phyloP scores from a whole-genome alignment of 768 basidiomycete genomes.

The Infundibulicybe gibba region DNA sequence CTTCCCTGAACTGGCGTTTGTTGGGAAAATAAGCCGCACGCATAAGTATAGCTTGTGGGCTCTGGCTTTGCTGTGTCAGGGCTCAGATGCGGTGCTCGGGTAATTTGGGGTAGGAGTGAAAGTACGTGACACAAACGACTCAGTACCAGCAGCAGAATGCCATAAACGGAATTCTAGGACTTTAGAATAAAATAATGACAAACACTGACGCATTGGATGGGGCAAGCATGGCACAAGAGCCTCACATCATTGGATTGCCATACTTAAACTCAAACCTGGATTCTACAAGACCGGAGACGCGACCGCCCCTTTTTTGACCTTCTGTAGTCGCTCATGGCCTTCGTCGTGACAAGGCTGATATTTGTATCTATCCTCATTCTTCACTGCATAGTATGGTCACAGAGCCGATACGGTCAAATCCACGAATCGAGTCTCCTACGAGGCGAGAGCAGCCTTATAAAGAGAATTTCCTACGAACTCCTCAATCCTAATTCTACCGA shows the following conservation, averaged over 20 bases:
- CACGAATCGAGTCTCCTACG: conserved; percentile 17
- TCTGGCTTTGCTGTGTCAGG: too few species aligned
- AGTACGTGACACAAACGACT: too few species aligned
- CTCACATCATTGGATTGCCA: background rate
- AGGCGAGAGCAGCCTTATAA: conserved; percentile 33
- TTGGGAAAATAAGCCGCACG: too few species aligned
- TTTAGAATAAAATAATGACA: background rate
- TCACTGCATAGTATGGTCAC: conserved; percentile 66
- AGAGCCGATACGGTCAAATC: conserved; percentile 43
- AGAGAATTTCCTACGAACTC: conserved; percentile 36
- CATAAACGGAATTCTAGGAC: too few species aligned
- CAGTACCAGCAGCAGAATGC: too few species aligned
- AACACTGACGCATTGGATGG: background rate
- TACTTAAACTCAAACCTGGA: conserved; percentile 1
- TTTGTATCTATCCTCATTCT: conserved; percentile 51
- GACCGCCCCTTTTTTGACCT: background rate
- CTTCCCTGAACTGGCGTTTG: too few species aligned
- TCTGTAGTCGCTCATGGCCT: conserved; percentile 38
- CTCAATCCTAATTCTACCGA: conserved; percentile 18
- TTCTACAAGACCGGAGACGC: background rate
- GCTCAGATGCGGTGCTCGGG: too few species aligned
- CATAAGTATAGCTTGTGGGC: too few species aligned
- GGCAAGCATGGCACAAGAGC: too few species aligned
- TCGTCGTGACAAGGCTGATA: conserved; percentile 39
- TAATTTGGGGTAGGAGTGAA: too few species aligned